phyloP scores from a whole-genome alignment of 2,329 filamentous ascomycete genomes.

The Dactylonectria macrodidyma region DNA sequence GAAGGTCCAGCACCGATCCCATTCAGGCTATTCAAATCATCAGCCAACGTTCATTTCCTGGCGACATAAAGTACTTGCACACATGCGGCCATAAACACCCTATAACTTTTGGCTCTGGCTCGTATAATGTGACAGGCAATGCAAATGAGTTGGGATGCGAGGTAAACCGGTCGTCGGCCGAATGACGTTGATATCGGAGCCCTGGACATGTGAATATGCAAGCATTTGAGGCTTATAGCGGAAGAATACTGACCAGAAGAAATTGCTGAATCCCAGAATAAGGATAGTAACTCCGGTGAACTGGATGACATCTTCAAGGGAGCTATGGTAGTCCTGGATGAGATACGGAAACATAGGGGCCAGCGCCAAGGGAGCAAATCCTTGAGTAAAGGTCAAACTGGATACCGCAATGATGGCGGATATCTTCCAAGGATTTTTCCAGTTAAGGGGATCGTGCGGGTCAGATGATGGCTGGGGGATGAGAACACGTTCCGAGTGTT shows the following conservation, averaged over 20 bases:
- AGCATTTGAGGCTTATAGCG: not conserved
- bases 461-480: constrained; percentile 29
- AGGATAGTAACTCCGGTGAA: constrained; percentile 28
- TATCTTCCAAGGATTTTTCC: constrained; percentile 7
- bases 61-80: constrained; percentile 1
- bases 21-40: not conserved
- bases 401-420: constrained; percentile 15
- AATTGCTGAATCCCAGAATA: constrained; percentile 30
- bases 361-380: constrained; percentile 10
- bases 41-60: not conserved
- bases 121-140: constrained; percentile 25
- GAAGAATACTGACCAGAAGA: constrained; percentile 14
- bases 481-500: constrained; percentile 33
- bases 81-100: constrained; percentile 21
- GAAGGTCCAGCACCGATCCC: constrained; percentile 33
- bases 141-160: constrained; percentile 20
- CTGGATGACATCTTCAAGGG: constrained; percentile 21
- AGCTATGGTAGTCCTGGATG: constrained; percentile 17
- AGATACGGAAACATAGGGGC: constrained; percentile 16
- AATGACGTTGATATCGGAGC: constrained; percentile 16
- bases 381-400: constrained; percentile 18
- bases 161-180: constrained; percentile 18
- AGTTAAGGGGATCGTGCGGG: constrained; percentile 18
- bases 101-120: constrained; percentile 19
- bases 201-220: not conserved